Base-by-base conservation (phyloP, 345 rosid genomes). In the Salix viminalis region DNA sequence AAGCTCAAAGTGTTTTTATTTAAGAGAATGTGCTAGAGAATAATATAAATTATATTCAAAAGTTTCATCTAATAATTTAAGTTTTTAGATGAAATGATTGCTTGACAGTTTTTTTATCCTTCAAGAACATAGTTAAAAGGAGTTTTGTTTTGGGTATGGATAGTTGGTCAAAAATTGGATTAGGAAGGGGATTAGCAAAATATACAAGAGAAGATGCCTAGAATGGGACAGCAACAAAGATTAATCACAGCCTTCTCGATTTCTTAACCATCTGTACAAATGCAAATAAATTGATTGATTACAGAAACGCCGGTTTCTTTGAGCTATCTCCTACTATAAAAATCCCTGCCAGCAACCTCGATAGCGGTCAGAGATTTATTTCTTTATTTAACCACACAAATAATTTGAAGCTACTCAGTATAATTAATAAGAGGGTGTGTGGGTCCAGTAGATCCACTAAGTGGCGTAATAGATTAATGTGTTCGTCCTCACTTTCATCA, bases 161-260 rank as follows among this genome's bases (percentile, higher is more conserved):
- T 54, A 1, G 60, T 0, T 6, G 24, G 24, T 54, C 60, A 18
- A 18, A 18, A 7, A 19, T n/a, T 15, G 19, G 18, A 48, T 5
- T 14, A 15, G 52, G 18, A 15, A 48, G 36, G 52, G 52, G 52
- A 52, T 19, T 52, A n/a, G 11, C 24, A 58, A 58, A 54, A 1
- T 54, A 19, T 16, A 44, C 4, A 44, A 34, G 76, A 52, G 84
- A 86, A 82, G 83, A 82, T 80, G 89, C 83, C 52, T 66, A 65
- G 44, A 28, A 37, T 23, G 60, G 75, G 81, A 82, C 79, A 67
- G 72, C 75, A 81, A 84, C 87, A 82, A 78, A 76, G 79, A 80
- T 78, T 82, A 78, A 76, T 80, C 72, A 71, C 80, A 65, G 61
- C 66, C 81, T 69, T 66, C 74, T 48, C 60, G 4, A 46, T 67